A percentile compares a stretch with the other conserved stretches of the same genome.
Evolutionary conservation across 2,329 filamentous ascomycete genomes (phyloP).

Genomic region (Cladosporium sp.): DNA sequence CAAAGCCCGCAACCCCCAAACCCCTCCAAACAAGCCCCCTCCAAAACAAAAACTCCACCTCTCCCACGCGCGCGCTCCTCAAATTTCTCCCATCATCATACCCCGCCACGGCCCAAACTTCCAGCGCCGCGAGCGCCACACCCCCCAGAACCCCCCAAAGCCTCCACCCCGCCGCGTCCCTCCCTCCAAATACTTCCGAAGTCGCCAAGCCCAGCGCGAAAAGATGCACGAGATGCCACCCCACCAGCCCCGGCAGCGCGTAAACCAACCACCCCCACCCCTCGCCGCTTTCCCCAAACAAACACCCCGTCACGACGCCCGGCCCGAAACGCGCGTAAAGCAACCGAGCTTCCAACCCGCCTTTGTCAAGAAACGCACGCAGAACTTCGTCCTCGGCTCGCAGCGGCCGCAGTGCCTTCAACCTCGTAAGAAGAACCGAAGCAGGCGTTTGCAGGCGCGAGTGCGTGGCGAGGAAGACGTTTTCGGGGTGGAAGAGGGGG

Average conservation of each 20-base stretch:
- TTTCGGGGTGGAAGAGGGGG: conserved; percentile 66
- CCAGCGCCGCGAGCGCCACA: conserved; percentile 54
- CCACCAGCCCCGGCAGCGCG: conserved; percentile 65
- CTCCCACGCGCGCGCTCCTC: conserved; percentile 51
- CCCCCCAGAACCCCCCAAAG: conserved; percentile 61
- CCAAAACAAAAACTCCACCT: conserved; percentile 71
- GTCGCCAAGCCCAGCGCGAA: conserved; percentile 68
- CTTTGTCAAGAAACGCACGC: conserved; percentile 61
- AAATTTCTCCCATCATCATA: conserved; percentile 65
- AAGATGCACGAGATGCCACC: conserved; percentile 78
- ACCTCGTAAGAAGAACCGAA: conserved; percentile 75
- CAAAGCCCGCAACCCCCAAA: conserved; percentile 52
- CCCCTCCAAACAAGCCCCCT: conserved; percentile 58
- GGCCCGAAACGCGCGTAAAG: conserved; percentile 83
- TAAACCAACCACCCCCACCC: conserved; percentile 74
- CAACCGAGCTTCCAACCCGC: conserved; percentile 60
- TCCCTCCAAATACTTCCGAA: conserved; percentile 60
- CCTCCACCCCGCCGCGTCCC: conserved; percentile 64
- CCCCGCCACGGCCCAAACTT: conserved; percentile 60
- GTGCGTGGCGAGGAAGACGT: conserved; percentile 72
- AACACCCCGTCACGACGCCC: conserved; percentile 64
- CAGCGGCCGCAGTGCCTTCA: conserved; percentile 57
- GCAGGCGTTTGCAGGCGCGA: conserved; percentile 82
- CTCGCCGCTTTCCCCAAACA: conserved; percentile 53
- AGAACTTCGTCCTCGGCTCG: conserved; percentile 60